A percentile compares a stretch with the other conserved stretches of the same genome.
Conservation (phyloP, 2,329 filamentous ascomycete genomes). For the Beauveria bassiana region DNA sequence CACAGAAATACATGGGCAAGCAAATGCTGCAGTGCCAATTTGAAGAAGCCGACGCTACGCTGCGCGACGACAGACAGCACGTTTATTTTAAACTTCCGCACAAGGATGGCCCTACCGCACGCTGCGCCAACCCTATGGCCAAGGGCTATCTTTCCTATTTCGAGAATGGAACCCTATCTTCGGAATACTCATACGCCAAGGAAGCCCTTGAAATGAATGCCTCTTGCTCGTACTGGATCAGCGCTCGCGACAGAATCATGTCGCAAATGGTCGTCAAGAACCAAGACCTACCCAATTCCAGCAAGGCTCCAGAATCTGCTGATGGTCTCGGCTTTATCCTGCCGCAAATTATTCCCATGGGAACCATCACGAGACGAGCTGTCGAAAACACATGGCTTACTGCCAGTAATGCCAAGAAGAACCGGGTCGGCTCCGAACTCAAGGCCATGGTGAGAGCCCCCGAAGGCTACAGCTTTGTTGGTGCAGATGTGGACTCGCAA, state of each 20-base stretch:
- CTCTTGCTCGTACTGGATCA: slow-evolving; percentile 98
- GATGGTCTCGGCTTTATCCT: slow-evolving; percentile 66
- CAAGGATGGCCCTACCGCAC: slow-evolving; percentile 80
- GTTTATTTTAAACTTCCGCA: slow-evolving; percentile 91
- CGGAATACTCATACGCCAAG: slow-evolving; percentile 83
- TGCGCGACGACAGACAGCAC: slow-evolving; percentile 59
- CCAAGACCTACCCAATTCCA: slow-evolving; percentile 40
- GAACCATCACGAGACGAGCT: slow-evolving; percentile 85
- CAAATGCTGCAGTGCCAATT: slow-evolving; percentile 71
- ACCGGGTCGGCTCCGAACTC: slow-evolving; percentile 90
- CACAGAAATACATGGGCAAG: slow-evolving; percentile 57
- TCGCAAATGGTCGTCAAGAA: slow-evolving; percentile 94
- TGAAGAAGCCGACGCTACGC: slow-evolving; percentile 59
- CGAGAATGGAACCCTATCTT: slow-evolving; percentile 79
- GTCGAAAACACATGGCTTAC: slow-evolving; percentile 99
- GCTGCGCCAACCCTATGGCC: slow-evolving; percentile 81
- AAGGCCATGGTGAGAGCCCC: slow-evolving; percentile 96
- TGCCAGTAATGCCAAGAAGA: slow-evolving; percentile 92
- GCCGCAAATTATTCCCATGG: slow-evolving; percentile 96
- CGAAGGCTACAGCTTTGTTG: slow-evolving; percentile 85
- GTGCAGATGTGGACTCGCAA: slow-evolving; percentile 94
- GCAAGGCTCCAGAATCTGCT: slow-evolving; percentile 16
- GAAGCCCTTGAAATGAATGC: slow-evolving; percentile 98
- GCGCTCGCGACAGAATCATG: slow-evolving; percentile 83
- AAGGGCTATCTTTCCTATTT: slow-evolving; percentile 90